Percentiles rank a stretch among this genome's conserved stretches.
Conservation (phyloP, 495 filamentous ascomycete species). For the Podospora pseudoanserina region DNA sequence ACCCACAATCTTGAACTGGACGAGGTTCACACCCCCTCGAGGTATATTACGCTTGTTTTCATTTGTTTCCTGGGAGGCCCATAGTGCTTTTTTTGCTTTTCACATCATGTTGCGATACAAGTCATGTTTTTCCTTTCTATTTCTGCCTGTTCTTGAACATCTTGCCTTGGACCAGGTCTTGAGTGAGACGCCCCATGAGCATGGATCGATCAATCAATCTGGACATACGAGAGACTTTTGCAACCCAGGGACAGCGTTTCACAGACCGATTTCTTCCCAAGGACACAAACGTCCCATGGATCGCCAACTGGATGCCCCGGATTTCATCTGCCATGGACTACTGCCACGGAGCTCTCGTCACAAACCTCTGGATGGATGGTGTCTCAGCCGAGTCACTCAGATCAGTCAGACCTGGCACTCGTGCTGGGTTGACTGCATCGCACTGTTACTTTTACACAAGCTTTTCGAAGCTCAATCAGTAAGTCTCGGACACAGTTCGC, state of each 20-base stretch:
- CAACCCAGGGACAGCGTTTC: slow-evolving; percentile 9
- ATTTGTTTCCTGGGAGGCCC: slow-evolving; percentile 34
- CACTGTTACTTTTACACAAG: neutral
- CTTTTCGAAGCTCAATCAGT: neutral
- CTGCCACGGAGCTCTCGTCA: neutral
- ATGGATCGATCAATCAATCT: neutral
- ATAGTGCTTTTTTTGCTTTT: slow-evolving; percentile 31
- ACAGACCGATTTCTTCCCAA: neutral
- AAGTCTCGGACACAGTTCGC: neutral
- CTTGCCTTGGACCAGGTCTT: slow-evolving; percentile 13
- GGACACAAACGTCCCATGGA: neutral
- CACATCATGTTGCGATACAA: slow-evolving; percentile 26
- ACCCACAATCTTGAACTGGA: slow-evolving; percentile 42
- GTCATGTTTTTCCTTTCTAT: slow-evolving; percentile 27
- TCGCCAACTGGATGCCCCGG: slow-evolving; percentile 13
- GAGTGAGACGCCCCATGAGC: slow-evolving; percentile 25
- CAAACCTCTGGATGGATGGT: slow-evolving; percentile 1
- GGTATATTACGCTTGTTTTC: slow-evolving; percentile 45
- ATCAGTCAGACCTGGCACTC: neutral
- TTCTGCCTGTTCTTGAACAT: neutral
- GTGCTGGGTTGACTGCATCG: slow-evolving; percentile 1
- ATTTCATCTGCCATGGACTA: slow-evolving; percentile 14
- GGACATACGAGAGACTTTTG: slow-evolving; percentile 9
- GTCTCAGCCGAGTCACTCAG: slow-evolving; percentile 21
- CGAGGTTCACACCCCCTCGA: slow-evolving; percentile 52